These are phyloP conservation scores for Macrolepiota albuminosa DNA, from an alignment of 768 basidiomycete species.

Conservation along the genomic window DNA sequence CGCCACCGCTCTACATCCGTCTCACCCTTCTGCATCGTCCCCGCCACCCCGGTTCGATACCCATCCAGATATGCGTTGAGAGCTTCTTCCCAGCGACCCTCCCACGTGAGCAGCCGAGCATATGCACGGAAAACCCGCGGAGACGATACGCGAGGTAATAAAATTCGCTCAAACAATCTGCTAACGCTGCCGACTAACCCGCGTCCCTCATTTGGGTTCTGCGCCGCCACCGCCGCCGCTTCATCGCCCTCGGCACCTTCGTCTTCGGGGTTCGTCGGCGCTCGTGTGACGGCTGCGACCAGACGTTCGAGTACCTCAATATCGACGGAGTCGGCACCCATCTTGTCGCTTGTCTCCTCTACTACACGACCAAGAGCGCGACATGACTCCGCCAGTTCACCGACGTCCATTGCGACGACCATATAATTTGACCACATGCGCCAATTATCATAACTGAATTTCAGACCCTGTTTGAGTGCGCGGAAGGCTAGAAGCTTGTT, in stretches of 20 bases:
- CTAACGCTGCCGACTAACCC: conserved; percentile 64
- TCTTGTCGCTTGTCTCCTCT: conserved; percentile 58
- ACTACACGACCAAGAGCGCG: conserved; percentile 81
- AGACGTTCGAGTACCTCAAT: conserved; percentile 85
- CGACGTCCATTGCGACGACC: conserved; percentile 89
- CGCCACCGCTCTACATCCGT: conserved; percentile 65
- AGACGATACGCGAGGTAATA: conserved; percentile 80
- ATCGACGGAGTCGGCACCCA: conserved; percentile 61
- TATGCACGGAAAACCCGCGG: conserved; percentile 80
- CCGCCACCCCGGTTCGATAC: conserved; percentile 68
- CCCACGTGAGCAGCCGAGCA: conserved; percentile 74
- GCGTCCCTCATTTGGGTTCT: conserved; percentile 58
- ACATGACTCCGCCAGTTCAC: conserved; percentile 84
- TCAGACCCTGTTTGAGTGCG: conserved; percentile 87
- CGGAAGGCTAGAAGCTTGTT: conserved; percentile 89
- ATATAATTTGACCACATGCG: conserved; percentile 99
- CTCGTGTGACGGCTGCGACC: conserved; percentile 79
- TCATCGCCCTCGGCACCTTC: conserved; percentile 19
- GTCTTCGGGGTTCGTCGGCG: conserved; percentile 33
- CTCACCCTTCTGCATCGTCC: conserved; percentile 61
- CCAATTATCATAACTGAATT: conserved; percentile 86
- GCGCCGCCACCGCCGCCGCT: conserved; percentile 14
- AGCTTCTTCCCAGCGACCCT: conserved; percentile 68
- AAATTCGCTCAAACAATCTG: conserved; percentile 68
- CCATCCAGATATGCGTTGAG: conserved; percentile 81